Evolutionary conservation across 2,329 filamentous ascomycete species (phyloP).

Genomic region (Metarhizium brunneum): DNA sequence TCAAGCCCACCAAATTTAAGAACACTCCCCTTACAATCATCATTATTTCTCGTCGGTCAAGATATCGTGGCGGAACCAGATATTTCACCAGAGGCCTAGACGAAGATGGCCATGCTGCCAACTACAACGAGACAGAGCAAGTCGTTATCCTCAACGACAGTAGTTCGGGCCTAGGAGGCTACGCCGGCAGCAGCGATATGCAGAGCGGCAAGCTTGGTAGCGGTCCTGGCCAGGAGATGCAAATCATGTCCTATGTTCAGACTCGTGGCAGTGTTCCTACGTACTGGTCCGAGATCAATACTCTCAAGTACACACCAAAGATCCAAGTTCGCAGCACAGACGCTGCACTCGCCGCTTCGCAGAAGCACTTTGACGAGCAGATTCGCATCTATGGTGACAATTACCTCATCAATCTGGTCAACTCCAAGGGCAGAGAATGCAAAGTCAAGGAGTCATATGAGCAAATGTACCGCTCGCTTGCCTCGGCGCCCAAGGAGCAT

Average conservation of each 20-base stretch:
- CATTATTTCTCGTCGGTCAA: constrained; percentile 80
- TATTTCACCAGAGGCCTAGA: constrained; percentile 95
- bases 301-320: constrained; percentile 81
- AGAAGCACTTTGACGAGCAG: constrained; percentile 87
- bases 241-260: constrained; percentile 91
- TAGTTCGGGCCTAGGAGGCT: constrained; percentile 65
- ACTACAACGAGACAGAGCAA: constrained; percentile 98
- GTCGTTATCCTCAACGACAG: constrained; percentile 81
- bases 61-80: constrained; percentile 80
- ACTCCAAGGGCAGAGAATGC: constrained; percentile 87
- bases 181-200: constrained; percentile 66
- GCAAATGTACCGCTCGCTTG: constrained; percentile 69
- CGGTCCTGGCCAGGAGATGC: constrained; percentile 60
- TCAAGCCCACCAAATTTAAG: constrained; percentile 79
- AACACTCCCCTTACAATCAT: constrained; percentile 73
- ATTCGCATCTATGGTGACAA: constrained; percentile 92
- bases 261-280: constrained; percentile 93
- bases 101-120: constrained; percentile 89
- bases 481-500: constrained; percentile 58
- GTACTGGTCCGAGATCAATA: constrained; percentile 95
- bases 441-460: constrained; percentile 91
- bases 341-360: constrained; percentile 66
- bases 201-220: constrained; percentile 60
- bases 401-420: constrained; percentile 94
- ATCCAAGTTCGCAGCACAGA: constrained; percentile 82